A percentile compares a stretch with the other conserved stretches of the same genome.
Evolutionary conservation across 2,329 filamentous ascomycete species (phyloP).

Genomic region (Pyrenophora teres): DNA sequence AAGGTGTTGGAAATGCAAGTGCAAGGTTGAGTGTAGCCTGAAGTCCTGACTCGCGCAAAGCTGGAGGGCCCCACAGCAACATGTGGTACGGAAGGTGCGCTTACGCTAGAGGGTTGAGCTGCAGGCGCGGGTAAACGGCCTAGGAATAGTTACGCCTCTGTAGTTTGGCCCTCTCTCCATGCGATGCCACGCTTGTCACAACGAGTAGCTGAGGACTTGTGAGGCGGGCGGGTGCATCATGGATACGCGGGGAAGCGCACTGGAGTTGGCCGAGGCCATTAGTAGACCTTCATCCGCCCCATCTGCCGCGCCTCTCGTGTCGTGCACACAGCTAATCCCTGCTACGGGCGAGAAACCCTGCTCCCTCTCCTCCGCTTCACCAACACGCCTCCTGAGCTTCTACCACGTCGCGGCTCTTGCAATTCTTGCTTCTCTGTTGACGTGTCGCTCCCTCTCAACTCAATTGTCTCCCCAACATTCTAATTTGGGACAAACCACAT

Average conservation of each 20-base stretch:
- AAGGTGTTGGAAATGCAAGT: constrained; percentile 18
- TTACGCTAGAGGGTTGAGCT: constrained; percentile 6
- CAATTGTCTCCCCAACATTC: constrained; percentile 21
- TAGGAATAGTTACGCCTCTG: background rate
- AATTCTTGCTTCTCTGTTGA: constrained; percentile 19
- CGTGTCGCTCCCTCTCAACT: constrained; percentile 19
- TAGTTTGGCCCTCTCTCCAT: background rate
- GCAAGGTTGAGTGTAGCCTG: background rate
- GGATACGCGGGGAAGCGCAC: too few relatives aligned
- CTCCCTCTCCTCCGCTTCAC: constrained; percentile 27
- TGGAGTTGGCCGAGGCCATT: background rate
- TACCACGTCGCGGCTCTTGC: constrained; percentile 23
- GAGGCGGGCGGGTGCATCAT: too few relatives aligned
- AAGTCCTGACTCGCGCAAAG: constrained; percentile 15
- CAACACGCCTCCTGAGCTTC: constrained; percentile 38
- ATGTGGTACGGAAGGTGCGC: constrained; percentile 11
- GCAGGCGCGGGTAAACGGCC: constrained; percentile 1
- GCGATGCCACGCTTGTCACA: background rate
- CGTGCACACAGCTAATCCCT: constrained; percentile 19
- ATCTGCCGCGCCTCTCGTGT: constrained; percentile 20
- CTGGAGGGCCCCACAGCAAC: constrained; percentile 18
- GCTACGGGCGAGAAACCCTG: constrained; percentile 25
- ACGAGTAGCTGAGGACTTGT: too few relatives aligned
- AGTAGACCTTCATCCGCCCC: background rate
- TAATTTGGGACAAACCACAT: constrained; percentile 13